These are phyloP conservation scores for Xylariaceae sp. DNA, from an alignment of 2,329 filamentous ascomycete genomes.

Conservation along the genomic window DNA sequence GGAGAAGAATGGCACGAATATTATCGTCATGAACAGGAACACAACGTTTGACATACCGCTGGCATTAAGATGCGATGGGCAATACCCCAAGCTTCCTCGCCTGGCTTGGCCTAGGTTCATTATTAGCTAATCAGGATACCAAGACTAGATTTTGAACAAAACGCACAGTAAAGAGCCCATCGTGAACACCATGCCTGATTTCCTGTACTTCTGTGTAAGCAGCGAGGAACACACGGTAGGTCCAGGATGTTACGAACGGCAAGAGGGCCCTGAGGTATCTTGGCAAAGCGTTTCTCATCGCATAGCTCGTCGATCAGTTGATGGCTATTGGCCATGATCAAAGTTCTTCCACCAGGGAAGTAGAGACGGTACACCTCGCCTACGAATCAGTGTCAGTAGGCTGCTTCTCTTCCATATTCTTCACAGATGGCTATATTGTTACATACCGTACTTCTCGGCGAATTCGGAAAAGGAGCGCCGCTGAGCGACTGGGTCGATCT, in stretches of 20 bases:
- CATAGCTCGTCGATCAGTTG: conserved; percentile 67
- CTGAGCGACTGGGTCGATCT: conserved; percentile 66
- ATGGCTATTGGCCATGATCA: conserved; percentile 58
- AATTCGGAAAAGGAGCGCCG: conserved; percentile 61
- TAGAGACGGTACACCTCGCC: conserved; percentile 66
- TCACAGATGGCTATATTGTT: neutral
- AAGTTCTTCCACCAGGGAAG: conserved; percentile 50
- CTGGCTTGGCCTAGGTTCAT: conserved; percentile 45
- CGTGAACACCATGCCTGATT: conserved; percentile 64
- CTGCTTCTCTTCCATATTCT: conserved; percentile 3
- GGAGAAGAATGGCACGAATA: neutral
- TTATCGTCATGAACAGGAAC: too few relatives aligned
- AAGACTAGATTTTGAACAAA: neutral
- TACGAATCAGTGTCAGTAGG: conserved; percentile 37
- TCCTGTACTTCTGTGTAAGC: conserved; percentile 42
- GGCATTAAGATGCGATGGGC: conserved; percentile 38
- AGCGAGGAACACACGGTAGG: neutral
- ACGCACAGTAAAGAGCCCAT: conserved; percentile 69
- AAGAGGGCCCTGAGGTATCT: conserved; percentile 58
- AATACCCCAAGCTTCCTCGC: conserved; percentile 66
- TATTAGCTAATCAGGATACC: conserved; percentile 11
- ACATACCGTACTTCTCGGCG: conserved; percentile 68
- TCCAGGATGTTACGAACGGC: conserved; percentile 36
- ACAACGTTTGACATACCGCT: conserved; percentile 25
- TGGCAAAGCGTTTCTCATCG: conserved; percentile 70